Conservation (phyloP, 2,329 filamentous ascomycete genomes). For the Venturia carpophila region DNA sequence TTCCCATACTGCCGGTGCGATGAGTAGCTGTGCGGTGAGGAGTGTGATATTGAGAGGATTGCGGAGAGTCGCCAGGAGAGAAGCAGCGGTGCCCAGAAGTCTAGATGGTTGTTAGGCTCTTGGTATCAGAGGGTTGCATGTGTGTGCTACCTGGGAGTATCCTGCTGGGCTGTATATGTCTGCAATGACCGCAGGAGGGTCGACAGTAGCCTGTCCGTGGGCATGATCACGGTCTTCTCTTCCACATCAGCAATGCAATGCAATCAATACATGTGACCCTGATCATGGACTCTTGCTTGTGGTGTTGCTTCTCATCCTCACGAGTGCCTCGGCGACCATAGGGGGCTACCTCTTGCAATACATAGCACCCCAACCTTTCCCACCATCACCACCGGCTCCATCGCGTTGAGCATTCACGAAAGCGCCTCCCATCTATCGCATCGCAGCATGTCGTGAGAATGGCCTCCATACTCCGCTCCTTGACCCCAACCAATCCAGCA, state of each 20-base stretch:
- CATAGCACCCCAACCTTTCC: neutral
- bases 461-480: constrained; percentile 25
- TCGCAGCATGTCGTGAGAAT: neutral
- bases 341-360: neutral
- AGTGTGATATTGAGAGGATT: constrained; percentile 70
- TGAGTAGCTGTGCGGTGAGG: constrained; percentile 63
- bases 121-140: neutral
- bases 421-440: neutral
- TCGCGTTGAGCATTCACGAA: neutral
- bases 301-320: neutral
- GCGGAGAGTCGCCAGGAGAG: constrained; percentile 59
- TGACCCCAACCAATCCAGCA: constrained; percentile 32
- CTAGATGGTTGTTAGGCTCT: constrained; percentile 20
- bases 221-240: constrained; percentile 41
- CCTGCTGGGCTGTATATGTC: constrained; percentile 49
- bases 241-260: neutral
- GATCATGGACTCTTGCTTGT: neutral
- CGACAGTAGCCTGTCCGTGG: constrained; percentile 58
- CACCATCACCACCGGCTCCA: neutral
- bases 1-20: constrained; percentile 58
- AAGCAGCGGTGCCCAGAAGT: constrained; percentile 54
- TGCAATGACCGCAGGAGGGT: constrained; percentile 58
- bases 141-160: constrained; percentile 47
- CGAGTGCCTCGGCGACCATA: neutral
- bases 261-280: no score